A percentile compares a stretch with the other conserved stretches of the same genome.
Evolutionary conservation across 306 rosid genomes (phyloP).

Genomic region (Trifolium subterraneum): DNA sequence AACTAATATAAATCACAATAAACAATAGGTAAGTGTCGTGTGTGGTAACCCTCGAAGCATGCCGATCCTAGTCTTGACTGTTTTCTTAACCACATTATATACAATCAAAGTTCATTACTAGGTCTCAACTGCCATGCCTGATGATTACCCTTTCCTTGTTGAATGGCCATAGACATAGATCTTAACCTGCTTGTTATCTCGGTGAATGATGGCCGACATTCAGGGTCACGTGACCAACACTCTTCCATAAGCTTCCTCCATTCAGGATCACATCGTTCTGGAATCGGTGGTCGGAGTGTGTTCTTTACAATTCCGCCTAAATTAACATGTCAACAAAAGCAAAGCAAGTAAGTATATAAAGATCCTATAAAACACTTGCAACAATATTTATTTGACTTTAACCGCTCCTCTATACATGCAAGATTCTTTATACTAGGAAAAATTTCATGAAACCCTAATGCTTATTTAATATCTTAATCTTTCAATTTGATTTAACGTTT

Average conservation of each 20-base stretch:
- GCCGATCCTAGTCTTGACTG: constrained; percentile 29
- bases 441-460: constrained; percentile 23
- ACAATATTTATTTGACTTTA: background rate
- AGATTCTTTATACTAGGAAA: background rate
- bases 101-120: constrained; percentile 34
- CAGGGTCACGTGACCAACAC: constrained; percentile 79
- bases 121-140: constrained; percentile 46
- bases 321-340: constrained; percentile 34
- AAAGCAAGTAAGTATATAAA: constrained; percentile 11
- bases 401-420: background rate
- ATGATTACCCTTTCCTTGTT: constrained; percentile 50
- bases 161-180: constrained; percentile 59
- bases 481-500: background rate
- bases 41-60: constrained; percentile 30
- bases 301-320: constrained; percentile 79
- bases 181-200: constrained; percentile 65
- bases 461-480: too few relatives aligned
- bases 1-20: constrained; percentile 37
- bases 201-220: constrained; percentile 67
- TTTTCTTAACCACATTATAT: constrained; percentile 41
- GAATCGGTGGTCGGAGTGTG: constrained; percentile 71
- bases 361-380: constrained; percentile 17
- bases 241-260: constrained; percentile 79
- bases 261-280: constrained; percentile 63
- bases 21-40: constrained; percentile 13